Percentiles rank a stretch among this genome's conserved stretches.
Evolutionary conservation across 352 stramenopile species (phyloP).

Genomic region (Globisporangium barbulae): DNA sequence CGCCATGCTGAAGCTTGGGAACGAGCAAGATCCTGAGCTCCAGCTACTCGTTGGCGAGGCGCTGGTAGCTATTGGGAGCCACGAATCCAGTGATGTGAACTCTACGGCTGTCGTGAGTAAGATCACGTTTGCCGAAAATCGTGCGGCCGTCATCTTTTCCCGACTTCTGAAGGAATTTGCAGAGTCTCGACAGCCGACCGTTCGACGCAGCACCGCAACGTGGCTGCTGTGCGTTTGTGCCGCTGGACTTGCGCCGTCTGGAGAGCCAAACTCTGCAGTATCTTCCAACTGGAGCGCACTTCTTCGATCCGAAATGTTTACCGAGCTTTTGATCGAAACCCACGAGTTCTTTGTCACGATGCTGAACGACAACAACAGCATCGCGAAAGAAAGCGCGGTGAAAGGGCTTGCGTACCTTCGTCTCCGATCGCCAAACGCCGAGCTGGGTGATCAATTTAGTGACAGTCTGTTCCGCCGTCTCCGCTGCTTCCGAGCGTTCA

Average conservation of each 20-base stretch:
- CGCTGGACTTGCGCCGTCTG: slow-evolving; percentile 28
- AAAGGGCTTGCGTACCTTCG: slow-evolving; percentile 77
- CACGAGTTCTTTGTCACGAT: slow-evolving; percentile 83
- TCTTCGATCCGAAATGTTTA: slow-evolving; percentile 25
- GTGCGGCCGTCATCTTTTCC: slow-evolving; percentile 35
- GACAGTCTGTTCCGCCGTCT: slow-evolving; percentile 76
- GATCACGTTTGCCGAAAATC: slow-evolving; percentile 22
- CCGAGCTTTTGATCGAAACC: slow-evolving; percentile 31
- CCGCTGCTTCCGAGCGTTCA: slow-evolving; percentile 75
- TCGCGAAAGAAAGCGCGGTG: slow-evolving; percentile 71
- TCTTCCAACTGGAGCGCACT: slow-evolving; percentile 35
- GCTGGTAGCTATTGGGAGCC: slow-evolving; percentile 48
- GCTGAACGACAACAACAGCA: slow-evolving; percentile 65
- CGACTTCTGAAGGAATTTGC: slow-evolving; percentile 35
- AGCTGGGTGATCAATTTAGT: slow-evolving; percentile 62
- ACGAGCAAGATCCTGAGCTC: slow-evolving; percentile 32
- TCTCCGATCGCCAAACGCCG: slow-evolving; percentile 44
- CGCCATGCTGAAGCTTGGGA: slow-evolving; percentile 24
- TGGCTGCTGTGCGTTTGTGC: slow-evolving; percentile 74
- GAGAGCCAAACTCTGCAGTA: background rate
- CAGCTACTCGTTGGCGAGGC: slow-evolving; percentile 53
- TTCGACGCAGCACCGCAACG: slow-evolving; percentile 52
- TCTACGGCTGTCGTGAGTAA: background rate
- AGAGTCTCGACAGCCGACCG: slow-evolving; percentile 33
- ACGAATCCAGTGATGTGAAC: slow-evolving; percentile 25